These are phyloP conservation scores for Polyplosphaeria fusca DNA, from an alignment of 495 filamentous ascomycete genomes.

Conservation along the genomic window DNA sequence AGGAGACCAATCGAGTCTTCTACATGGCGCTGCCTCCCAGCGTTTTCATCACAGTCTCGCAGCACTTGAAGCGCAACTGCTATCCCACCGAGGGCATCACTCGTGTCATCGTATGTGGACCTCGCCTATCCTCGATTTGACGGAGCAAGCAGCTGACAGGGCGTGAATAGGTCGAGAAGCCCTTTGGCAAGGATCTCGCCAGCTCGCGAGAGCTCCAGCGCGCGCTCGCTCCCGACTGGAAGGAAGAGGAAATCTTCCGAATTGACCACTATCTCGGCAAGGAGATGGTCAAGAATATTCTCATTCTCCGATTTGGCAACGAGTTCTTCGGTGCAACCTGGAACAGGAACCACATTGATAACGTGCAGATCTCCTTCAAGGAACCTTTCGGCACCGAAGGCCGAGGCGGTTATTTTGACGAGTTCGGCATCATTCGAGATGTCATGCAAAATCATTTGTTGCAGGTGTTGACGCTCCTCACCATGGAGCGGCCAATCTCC, in stretches of 20 bases:
- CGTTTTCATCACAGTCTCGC: constrained; percentile 95
- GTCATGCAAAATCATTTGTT: constrained; percentile 75
- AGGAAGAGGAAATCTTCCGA: constrained; percentile 98
- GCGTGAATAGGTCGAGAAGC: constrained; percentile 82
- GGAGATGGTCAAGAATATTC: constrained; percentile 99
- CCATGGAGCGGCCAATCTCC: constrained; percentile 98
- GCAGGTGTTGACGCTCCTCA: constrained; percentile 91
- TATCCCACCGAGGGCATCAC: constrained; percentile 87
- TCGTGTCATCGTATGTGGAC: constrained; percentile 75
- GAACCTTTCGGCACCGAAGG: constrained; percentile 99
- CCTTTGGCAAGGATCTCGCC: constrained; percentile 93
- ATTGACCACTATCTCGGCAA: constrained; percentile 99
- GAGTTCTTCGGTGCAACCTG: constrained; percentile 98
- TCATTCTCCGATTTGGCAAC: constrained; percentile 97
- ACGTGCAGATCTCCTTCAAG: constrained; percentile 98
- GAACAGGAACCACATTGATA: constrained; percentile 99
- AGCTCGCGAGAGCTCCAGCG: constrained; percentile 94
- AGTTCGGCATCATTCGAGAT: constrained; percentile 99
- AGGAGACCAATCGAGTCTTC: constrained; percentile 88
- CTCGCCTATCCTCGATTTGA: neutral
- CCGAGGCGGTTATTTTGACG: constrained; percentile 97
- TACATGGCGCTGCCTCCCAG: constrained; percentile 99
- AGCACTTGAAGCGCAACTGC: constrained; percentile 95
- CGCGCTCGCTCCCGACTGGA: constrained; percentile 96
- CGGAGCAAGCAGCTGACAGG: neutral